Evolutionary conservation across 2,329 filamentous ascomycete species (phyloP).

Genomic region (Decorospora gaudefroyi): DNA sequence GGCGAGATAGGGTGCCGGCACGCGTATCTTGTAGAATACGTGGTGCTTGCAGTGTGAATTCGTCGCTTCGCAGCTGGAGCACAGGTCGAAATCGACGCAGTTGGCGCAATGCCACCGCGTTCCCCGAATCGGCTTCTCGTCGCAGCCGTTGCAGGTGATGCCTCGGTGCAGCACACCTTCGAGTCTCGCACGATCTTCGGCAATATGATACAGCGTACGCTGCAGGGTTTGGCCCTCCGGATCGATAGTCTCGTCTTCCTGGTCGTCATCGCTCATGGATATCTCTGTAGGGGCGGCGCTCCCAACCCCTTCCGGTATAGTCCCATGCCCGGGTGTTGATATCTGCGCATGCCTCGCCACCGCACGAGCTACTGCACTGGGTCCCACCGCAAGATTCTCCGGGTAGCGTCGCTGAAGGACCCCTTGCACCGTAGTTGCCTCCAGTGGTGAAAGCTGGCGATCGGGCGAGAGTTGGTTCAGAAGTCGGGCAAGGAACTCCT

Average conservation of each 20-base stretch:
- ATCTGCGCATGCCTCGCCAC: slow-evolving; percentile 28
- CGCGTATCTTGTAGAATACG: slow-evolving; percentile 92
- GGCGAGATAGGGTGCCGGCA: slow-evolving; percentile 84
- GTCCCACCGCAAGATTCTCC: slow-evolving; percentile 7
- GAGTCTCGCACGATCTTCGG: slow-evolving; percentile 84
- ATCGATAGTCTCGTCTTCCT: slow-evolving; percentile 50
- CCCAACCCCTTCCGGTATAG: slow-evolving; percentile 27
- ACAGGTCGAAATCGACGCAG: slow-evolving; percentile 94
- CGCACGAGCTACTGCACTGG: slow-evolving; percentile 22
- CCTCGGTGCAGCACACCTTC: slow-evolving; percentile 83
- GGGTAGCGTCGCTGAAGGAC: slow-evolving; percentile 28
- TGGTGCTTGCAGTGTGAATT: slow-evolving; percentile 84
- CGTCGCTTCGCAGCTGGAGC: slow-evolving; percentile 84
- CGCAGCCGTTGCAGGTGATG: slow-evolving; percentile 89
- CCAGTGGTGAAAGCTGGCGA: slow-evolving; percentile 22
- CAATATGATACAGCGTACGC: slow-evolving; percentile 85
- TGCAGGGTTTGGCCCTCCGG: slow-evolving; percentile 76
- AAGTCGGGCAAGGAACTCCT: slow-evolving; percentile 39
- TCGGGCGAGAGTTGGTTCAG: slow-evolving; percentile 29
- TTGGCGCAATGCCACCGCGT: slow-evolving; percentile 94
- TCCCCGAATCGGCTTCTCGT: slow-evolving; percentile 84
- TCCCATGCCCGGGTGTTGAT: slow-evolving; percentile 12
- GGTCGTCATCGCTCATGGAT: slow-evolving; percentile 40
- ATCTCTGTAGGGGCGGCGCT: slow-evolving; percentile 42
- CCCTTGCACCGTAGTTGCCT: slow-evolving; percentile 24